Base-by-base conservation (phyloP, 2,329 filamentous ascomycete species). In the Fusarium abutilonis region DNA sequence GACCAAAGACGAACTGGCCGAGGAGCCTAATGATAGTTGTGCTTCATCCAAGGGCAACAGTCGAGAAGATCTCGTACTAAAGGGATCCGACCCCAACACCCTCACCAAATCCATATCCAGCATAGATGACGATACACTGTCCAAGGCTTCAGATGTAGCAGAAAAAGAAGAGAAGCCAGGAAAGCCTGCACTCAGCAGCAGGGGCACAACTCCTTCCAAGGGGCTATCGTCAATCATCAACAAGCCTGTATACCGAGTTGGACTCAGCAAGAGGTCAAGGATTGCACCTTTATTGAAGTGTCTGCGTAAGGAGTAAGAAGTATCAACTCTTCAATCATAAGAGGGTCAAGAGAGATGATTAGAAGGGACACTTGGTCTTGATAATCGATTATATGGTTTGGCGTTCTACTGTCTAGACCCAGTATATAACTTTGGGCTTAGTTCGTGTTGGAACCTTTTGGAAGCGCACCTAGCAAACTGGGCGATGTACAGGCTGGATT, bases 281-380 rank as follows among this genome's bases (percentile, higher is more conserved):
- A 83, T 85, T 57, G 80, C 82, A 32, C 81, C 82, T 26, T 69
- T 85, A 49, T 72, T 85, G 23, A 84, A 84, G 70, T 76, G 76
- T 19, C 62, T 84, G 49, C 78, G 76, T 52, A 83, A 83, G 67
- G 93, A 92, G 32, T 44, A 34, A 45, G 9, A n/a, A 13, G 17
- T 55, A 21, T 23, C 23, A 15, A 32, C 35, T 19, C 17, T 43
- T 48, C 32, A 21, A 15, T 10, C 7, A 15, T 9, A 9, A 38
- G 17, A 36, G 39, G 17, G 36, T 23, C 26, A 2, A 15, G 23
- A 11, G 28, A 9, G 8, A 3, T 10, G 28, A 9, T 29, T 9
- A 29, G 14, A 23, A 8, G 11, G 14, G 36, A 28, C 31, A 38
- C 28, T 34, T 40, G 21, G 8, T 26, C 10, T 10, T 23, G 29